A percentile compares a stretch with the other conserved stretches of the same genome.
phyloP scores from a whole-genome alignment of 306 rosid genomes.

The Astragalus membranaceus region DNA sequence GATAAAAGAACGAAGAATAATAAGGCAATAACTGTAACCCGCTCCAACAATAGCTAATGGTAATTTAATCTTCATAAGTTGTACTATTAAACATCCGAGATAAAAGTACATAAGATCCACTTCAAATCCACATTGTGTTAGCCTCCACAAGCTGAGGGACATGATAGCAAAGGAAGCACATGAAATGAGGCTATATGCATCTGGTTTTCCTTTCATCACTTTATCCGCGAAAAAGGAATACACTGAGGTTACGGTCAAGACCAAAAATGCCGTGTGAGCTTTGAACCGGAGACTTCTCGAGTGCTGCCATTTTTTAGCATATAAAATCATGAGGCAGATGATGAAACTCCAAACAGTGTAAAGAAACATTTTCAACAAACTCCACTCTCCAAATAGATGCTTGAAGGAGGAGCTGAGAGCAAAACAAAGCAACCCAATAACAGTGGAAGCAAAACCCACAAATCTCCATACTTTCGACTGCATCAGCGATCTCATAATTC shows the following conservation, averaged over 20 bases:
- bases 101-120: constrained; percentile 3
- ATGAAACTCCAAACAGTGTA: neutral
- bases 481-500: neutral
- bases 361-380: neutral
- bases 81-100: neutral
- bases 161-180: constrained; percentile 9
- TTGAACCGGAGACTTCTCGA: neutral
- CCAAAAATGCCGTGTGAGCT: neutral
- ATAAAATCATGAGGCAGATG: neutral
- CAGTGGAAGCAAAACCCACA: neutral
- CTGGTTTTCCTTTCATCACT: constrained; percentile 2
- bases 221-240: constrained; percentile 18
- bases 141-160: constrained; percentile 6
- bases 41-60: neutral
- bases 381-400: neutral
- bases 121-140: neutral
- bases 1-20: neutral
- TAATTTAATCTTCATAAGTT: constrained; percentile 7
- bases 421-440: neutral
- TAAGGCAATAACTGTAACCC: neutral
- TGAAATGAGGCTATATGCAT: constrained; percentile 5
- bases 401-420: constrained; percentile 13
- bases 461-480: neutral
- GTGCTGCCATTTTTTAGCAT: neutral
- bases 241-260: constrained; percentile 4